Base-by-base conservation (phyloP, 164 flowering plant genomes). In the Tetracentron sinense region DNA sequence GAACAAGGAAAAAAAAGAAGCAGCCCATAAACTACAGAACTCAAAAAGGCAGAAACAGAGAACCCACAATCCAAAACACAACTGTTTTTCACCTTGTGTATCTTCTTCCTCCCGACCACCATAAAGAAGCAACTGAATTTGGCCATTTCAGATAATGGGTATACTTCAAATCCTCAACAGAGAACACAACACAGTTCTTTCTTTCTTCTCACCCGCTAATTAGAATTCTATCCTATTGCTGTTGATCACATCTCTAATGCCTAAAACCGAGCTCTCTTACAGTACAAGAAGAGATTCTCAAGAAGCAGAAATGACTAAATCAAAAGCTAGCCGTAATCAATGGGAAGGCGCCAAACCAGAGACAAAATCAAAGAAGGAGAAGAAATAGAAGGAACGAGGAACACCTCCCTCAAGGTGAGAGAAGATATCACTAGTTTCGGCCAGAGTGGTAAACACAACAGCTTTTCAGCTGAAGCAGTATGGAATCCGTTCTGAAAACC, bases 301-400 rank as follows among this genome's bases (percentile, higher is more conserved):
- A 65, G 28, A 47, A 72, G 62, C 55, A 23, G 31, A 47, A 6
- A 44, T 26, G 20, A 23, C 10, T 17, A 11, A 51, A 68, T 53
- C 66, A 64, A 56, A 62, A 33, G 63, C 87, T 81, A 86, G 89
- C 91, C 98, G 61, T 87, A 86, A 74, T 89, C 98, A 69, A 89
- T 66, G 4, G 96, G 98, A 64, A 85, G 79, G 16, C 77, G 66
- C 85, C 84, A 74, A 75, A 83, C 76, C 61, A 70, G 70, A 22
- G 74, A 64, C 59, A 60, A n/a, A 70, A 63, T 26, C 22, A 47
- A 62, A 33, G 49, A 72, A 60, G 55, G 56, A 66, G 54, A 60
- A 63, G 60, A 50, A 31, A 31, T 27, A 58, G 17, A 0, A 20
- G 62, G 58, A 42, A 59, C 74, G 68, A n/a, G n/a, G n/a, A n/a